Base-by-base conservation (phyloP, 208 protist genomes). In the Trypanosoma vivax region DNA sequence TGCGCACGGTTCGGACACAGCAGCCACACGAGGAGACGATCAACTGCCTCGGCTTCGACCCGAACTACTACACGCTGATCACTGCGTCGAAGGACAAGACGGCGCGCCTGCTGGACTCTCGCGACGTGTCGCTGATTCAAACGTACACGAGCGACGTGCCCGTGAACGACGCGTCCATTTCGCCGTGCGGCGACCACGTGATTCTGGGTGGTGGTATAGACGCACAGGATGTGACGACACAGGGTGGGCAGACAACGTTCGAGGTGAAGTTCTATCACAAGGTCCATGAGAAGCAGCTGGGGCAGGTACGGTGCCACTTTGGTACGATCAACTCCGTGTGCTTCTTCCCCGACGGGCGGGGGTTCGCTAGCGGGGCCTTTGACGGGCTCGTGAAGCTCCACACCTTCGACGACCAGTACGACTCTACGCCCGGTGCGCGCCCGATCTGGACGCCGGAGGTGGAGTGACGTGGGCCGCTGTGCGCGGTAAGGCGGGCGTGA, bases 181-280 rank as follows among this genome's bases (percentile, higher is more conserved):
- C 88, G 29, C 96, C 96, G 14, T 73, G 60, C 23, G 60, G 72
- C 18, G 76, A 93, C 60, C 91, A 95, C 69, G 65, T 98, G 23
- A 80, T 99, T 35, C 53, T 99, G 31, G 97, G 94, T 30, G 98
- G 97, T 70, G 97, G 98, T 74, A 95, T 98, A 70, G 93, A 98
- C 18, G 96, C 97, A 2, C 78, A 76, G 29, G 70, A 84, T 52
- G 97, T 99, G 40, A 99, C 98, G 5, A 96, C 95, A 10, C 55
- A 79, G 51, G 79, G 79, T 50, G 76, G 89, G 31, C 67, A 79
- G 34, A 90, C 88, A 50, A 95, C 90, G 46, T 99, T 99, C 67
- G 90, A 98, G 60, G 92, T 94, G 31, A 90, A 92, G 65, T 97
- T 99, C 65, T 98, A 84, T 76, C 95, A 99, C 78, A 95, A 94